Conservation (phyloP, 1,284 basidiomycete genomes). For the Malassezia vespertilionis region DNA sequence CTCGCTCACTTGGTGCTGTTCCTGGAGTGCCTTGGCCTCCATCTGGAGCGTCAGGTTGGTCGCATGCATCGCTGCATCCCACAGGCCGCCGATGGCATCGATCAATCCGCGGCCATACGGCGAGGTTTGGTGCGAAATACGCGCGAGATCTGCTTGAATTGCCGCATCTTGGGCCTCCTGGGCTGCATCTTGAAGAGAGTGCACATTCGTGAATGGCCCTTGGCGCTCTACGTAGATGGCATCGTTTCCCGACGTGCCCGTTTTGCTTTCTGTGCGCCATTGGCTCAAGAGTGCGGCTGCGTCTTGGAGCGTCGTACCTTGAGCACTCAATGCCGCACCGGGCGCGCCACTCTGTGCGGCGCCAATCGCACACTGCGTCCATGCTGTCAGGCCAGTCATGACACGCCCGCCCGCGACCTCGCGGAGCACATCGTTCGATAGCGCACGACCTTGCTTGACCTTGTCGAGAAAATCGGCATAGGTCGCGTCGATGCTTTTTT, state of each 20-base stretch:
- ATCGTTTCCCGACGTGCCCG: neutral
- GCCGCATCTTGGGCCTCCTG: neutral
- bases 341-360: slow-evolving; percentile 7
- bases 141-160: neutral
- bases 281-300: too few relatives aligned
- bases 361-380: slow-evolving; percentile 33
- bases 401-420: slow-evolving; percentile 49
- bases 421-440: slow-evolving; percentile 46
- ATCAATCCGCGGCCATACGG: slow-evolving; percentile 44
- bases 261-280: neutral
- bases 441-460: slow-evolving; percentile 48
- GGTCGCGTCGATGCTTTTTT: slow-evolving; percentile 47
- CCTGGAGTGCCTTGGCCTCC: slow-evolving; percentile 22
- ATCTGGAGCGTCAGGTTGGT: slow-evolving; percentile 21
- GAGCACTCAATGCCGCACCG: too few relatives aligned
- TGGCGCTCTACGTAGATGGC: neutral
- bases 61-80: slow-evolving; percentile 47
- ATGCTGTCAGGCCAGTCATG: slow-evolving; percentile 49
- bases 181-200: neutral
- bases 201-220: too few relatives aligned
- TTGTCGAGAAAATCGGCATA: slow-evolving; percentile 43
- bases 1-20: slow-evolving; percentile 22
- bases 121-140: slow-evolving; percentile 6
- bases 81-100: slow-evolving; percentile 49
- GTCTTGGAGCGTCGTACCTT: too few relatives aligned